A percentile compares a stretch with the other conserved stretches of the same genome.
Evolutionary conservation across 768 basidiomycete species (phyloP).

Genomic region (Rhodotorula graminis): DNA sequence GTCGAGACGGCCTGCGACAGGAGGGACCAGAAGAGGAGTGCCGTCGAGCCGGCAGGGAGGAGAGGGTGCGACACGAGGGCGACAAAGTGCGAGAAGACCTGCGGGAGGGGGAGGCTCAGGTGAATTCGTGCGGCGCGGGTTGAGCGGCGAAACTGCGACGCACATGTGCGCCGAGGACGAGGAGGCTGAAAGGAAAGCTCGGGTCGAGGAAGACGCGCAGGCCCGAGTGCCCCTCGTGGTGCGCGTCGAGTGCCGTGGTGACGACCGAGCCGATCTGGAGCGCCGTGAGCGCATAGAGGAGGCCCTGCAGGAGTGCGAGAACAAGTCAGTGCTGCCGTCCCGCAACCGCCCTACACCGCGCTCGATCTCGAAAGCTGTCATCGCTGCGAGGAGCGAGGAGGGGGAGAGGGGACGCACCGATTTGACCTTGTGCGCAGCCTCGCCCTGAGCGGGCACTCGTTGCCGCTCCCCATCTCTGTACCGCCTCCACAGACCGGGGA

Average conservation of each 20-base stretch:
- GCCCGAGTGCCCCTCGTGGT: background rate
- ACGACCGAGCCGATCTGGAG: conserved; percentile 24
- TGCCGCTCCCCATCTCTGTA: conserved; percentile 17
- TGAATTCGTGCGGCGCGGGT: too few relatives aligned
- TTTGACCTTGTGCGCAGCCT: conserved; percentile 21
- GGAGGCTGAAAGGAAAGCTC: conserved; percentile 18
- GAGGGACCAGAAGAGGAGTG: conserved; percentile 79
- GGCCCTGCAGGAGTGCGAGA: background rate
- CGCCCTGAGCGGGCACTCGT: conserved; percentile 7
- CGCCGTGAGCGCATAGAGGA: background rate
- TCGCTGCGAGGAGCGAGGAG: background rate
- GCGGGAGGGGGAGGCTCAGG: background rate
- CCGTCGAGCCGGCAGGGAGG: conserved; percentile 46
- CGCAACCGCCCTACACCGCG: too few relatives aligned
- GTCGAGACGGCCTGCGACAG: conserved; percentile 54
- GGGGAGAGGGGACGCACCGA: conserved; percentile 4
- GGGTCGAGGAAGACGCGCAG: background rate
- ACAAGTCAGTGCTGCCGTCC: too few relatives aligned
- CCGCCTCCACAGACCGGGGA: conserved; percentile 10
- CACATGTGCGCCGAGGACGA: conserved; percentile 18
- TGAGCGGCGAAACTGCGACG: background rate
- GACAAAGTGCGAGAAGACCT: conserved; percentile 33
- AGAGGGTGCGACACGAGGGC: conserved; percentile 33
- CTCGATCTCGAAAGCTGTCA: too few relatives aligned
- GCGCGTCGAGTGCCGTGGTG: conserved; percentile 15